Evolutionary conservation across 2,329 filamentous ascomycete genomes (phyloP).

Genomic region (Aspergillus aculeatus): DNA sequence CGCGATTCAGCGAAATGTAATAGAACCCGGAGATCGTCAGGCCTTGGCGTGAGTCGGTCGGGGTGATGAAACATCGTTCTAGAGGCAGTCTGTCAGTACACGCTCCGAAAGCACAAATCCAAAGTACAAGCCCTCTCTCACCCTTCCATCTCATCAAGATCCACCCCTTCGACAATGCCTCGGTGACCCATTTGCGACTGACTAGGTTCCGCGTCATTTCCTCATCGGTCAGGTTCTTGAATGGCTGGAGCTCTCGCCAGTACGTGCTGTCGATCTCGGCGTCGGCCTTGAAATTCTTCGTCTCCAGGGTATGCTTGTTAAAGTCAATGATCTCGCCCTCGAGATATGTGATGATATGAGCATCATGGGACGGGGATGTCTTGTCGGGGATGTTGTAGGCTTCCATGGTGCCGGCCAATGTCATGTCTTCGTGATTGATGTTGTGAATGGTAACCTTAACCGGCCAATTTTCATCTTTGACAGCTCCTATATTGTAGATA

Average conservation of each 20-base stretch:
- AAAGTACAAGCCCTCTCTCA: constrained; percentile 22
- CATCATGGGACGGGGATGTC: constrained; percentile 41
- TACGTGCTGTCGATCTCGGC: constrained; percentile 49
- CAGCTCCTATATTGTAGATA: constrained; percentile 21
- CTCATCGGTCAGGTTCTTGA: constrained; percentile 45
- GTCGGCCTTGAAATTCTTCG: constrained; percentile 48
- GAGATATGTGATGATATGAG: constrained; percentile 63
- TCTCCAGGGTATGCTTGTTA: constrained; percentile 48
- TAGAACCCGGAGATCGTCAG: constrained; percentile 54
- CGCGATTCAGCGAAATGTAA: constrained; percentile 49
- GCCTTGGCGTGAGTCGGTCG: constrained; percentile 46
- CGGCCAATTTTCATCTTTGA: constrained; percentile 61
- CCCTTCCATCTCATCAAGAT: constrained; percentile 55
- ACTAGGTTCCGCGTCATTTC: constrained; percentile 46
- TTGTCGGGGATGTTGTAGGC: constrained; percentile 65
- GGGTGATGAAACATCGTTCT: constrained; percentile 52
- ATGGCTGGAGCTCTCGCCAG: constrained; percentile 50
- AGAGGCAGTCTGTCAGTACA: constrained; percentile 1
- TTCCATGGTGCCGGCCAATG: constrained; percentile 67
- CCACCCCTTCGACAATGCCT: constrained; percentile 44
- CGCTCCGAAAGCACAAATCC: not conserved
- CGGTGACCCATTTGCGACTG: constrained; percentile 46
- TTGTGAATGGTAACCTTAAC: constrained; percentile 66
- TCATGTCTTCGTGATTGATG: constrained; percentile 61
- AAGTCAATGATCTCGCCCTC: constrained; percentile 71